A percentile compares a stretch with the other conserved stretches of the same genome.
These are phyloP conservation scores for Candida orba DNA, from an alignment of 805 yeast species.

Conservation along the genomic window DNA sequence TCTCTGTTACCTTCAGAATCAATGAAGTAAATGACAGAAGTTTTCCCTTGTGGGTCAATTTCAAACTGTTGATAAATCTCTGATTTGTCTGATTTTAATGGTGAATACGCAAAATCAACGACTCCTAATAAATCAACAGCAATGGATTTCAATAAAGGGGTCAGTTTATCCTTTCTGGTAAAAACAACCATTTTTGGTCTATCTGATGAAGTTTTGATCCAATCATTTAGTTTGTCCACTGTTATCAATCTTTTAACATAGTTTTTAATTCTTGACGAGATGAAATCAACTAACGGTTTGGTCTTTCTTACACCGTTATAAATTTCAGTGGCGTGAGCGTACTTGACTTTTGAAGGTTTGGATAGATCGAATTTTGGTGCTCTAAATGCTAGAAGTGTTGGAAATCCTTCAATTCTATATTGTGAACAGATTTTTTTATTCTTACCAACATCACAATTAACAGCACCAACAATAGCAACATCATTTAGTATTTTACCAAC, in stretches of 20 bases:
- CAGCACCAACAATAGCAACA: slow-evolving; percentile 64
- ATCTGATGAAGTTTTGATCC: slow-evolving; percentile 8
- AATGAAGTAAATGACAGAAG: slow-evolving; percentile 12
- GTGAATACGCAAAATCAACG: slow-evolving; percentile 41
- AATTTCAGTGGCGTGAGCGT: slow-evolving; percentile 44
- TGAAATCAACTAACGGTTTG: slow-evolving; percentile 46
- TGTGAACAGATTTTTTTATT: slow-evolving; percentile 66
- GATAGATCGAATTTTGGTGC: slow-evolving; percentile 56
- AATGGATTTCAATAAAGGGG: slow-evolving; percentile 54
- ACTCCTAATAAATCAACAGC: slow-evolving; percentile 61
- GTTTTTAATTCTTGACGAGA: slow-evolving; percentile 54
- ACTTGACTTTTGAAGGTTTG: slow-evolving; percentile 13
- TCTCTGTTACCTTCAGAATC: slow-evolving; percentile 10
- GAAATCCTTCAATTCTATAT: slow-evolving; percentile 68
- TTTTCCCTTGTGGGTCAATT: slow-evolving; percentile 9
- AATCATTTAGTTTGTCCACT: slow-evolving; percentile 26
- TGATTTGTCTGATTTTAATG: slow-evolving; percentile 21
- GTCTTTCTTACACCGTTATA: slow-evolving; percentile 58
- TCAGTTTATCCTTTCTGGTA: slow-evolving; percentile 39
- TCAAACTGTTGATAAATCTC: slow-evolving; percentile 11
- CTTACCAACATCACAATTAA: slow-evolving; percentile 69
- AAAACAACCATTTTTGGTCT: slow-evolving; percentile 43
- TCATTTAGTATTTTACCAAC: slow-evolving; percentile 54
- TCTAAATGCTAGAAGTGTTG: slow-evolving; percentile 74
- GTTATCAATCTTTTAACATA: slow-evolving; percentile 48